Evolutionary conservation across 2,329 filamentous ascomycete genomes (phyloP).

Genomic region (Talaromyces sp.): DNA sequence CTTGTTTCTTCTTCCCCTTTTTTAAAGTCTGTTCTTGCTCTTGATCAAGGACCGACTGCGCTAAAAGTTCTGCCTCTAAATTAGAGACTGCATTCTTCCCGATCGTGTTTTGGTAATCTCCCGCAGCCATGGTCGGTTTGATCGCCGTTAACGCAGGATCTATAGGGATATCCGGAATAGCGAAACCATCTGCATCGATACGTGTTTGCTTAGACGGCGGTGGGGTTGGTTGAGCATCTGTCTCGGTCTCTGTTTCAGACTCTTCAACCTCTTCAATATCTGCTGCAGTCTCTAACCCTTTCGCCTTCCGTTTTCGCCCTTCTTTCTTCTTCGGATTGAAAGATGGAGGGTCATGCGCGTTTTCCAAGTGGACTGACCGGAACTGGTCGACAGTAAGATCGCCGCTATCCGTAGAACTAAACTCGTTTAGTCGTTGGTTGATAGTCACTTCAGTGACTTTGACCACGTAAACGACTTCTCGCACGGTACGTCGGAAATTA

Average conservation of each 20-base stretch:
- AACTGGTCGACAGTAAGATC: slow-evolving; percentile 86
- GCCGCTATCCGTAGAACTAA: slow-evolving; percentile 79
- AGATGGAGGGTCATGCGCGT: slow-evolving; percentile 75
- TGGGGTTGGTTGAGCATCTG: slow-evolving; percentile 17
- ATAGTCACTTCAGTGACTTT: slow-evolving; percentile 95
- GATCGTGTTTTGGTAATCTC: neutral
- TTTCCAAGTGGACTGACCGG: slow-evolving; percentile 54
- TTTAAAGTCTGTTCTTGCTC: slow-evolving; percentile 24
- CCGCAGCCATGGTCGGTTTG: slow-evolving; percentile 38
- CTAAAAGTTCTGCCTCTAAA: slow-evolving; percentile 6
- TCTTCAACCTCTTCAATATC: slow-evolving; percentile 47
- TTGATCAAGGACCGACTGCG: slow-evolving; percentile 8
- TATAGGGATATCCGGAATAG: slow-evolving; percentile 54
- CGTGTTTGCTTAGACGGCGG: slow-evolving; percentile 38
- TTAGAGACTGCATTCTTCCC: neutral
- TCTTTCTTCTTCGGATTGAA: slow-evolving; percentile 60
- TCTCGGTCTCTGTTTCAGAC: slow-evolving; percentile 39
- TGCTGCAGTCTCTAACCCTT: slow-evolving; percentile 33
- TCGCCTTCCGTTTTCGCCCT: slow-evolving; percentile 39
- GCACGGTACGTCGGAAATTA: slow-evolving; percentile 88
- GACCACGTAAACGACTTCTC: slow-evolving; percentile 96
- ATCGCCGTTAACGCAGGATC: slow-evolving; percentile 43
- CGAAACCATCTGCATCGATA: slow-evolving; percentile 65
- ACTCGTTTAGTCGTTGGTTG: slow-evolving; percentile 85
- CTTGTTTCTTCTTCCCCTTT: slow-evolving; percentile 30